Evolutionary conservation across 177 flowering plant species (phyloP), one percentile per base, ranked within the genome.

Genomic region (Vitis hybrid): DNA sequence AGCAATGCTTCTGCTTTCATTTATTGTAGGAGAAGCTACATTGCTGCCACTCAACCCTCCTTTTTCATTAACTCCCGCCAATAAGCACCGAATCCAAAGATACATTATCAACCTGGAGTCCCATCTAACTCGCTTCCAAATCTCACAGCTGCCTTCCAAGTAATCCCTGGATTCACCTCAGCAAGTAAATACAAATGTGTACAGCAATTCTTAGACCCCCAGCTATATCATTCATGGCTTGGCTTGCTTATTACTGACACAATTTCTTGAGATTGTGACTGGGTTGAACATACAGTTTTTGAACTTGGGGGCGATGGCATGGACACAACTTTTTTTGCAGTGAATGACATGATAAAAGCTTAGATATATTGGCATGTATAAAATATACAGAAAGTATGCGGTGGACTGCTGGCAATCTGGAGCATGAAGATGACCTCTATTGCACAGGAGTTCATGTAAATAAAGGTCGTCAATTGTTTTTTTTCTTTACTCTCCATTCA

Each of bases 41-140:
- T 69, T 73, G 60, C 76, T 85, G 67, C 83, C 82, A 11, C 55
- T 87, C 66, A 83, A 74, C 66, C 87, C 87, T 52, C 86, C 86
- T 60, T 85, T 87, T 79, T 71, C 69, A 30, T 59, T 85, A 56
- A 57, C 77, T 52, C 70, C 63, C 16, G 66, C 73, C 18, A 69
- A 73, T 62, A 74, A 75, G 78, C 70, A 81, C 68, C 78, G 81
- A 71, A 78, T 87, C 32, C 78, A 77, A 11, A 71, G 55, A 57
- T 87, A 81, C 73, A 85, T 87, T 49, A 5, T 12, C 60, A 62
- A 55, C 62, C 69, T 85, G 67, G 79, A 82, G 72, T 65, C 64
- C 16, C 85, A 63, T 50, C 79, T 62, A 55, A 74, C 66, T 40
- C 72, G 67, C 52, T 76, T 71, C 18, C 70, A 71, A 40, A 66